Evolutionary conservation across 164 flowering plant species (phyloP).

Genomic region (Piper longum): DNA sequence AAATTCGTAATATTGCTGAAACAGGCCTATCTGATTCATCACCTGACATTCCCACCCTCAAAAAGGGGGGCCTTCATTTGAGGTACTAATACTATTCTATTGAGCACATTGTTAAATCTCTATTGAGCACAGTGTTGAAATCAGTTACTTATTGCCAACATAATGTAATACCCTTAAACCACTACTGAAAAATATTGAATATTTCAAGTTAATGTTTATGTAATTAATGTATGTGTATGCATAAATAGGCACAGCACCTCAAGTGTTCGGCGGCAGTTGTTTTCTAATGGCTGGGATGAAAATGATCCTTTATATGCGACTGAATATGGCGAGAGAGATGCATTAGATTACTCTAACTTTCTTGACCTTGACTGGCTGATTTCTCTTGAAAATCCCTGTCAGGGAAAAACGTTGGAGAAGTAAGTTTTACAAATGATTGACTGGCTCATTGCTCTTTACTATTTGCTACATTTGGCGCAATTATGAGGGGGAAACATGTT

Average conservation of each 20-base stretch:
- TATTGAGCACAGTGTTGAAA: neutral
- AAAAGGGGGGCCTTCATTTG: slow-evolving; percentile 33
- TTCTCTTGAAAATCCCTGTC: slow-evolving; percentile 84
- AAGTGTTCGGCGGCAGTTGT: slow-evolving; percentile 32
- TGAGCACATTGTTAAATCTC: no score
- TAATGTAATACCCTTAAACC: neutral
- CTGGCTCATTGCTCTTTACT: no score
- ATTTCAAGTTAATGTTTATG: neutral
- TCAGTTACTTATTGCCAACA: neutral
- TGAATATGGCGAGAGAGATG: slow-evolving; percentile 25
- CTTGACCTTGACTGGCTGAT: slow-evolving; percentile 78
- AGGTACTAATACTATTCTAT: slow-evolving; percentile 22
- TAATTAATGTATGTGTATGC: neutral
- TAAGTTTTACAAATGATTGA: slow-evolving; percentile 8
- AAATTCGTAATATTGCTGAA: slow-evolving; percentile 15
- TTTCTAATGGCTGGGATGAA: slow-evolving; percentile 21
- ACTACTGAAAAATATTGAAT: neutral
- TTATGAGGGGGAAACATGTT: neutral
- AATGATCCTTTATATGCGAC: slow-evolving; percentile 23
- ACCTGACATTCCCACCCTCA: slow-evolving; percentile 51
- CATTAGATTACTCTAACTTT: slow-evolving; percentile 61
- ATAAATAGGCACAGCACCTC: slow-evolving; percentile 44
- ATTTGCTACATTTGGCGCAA: neutral
- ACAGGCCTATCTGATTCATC: slow-evolving; percentile 53
- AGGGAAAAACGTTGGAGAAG: slow-evolving; percentile 74